A percentile compares a stretch with the other conserved stretches of the same genome.
phyloP scores from a whole-genome alignment of 2,329 filamentous ascomycete species.

The Penicillium sp. region DNA sequence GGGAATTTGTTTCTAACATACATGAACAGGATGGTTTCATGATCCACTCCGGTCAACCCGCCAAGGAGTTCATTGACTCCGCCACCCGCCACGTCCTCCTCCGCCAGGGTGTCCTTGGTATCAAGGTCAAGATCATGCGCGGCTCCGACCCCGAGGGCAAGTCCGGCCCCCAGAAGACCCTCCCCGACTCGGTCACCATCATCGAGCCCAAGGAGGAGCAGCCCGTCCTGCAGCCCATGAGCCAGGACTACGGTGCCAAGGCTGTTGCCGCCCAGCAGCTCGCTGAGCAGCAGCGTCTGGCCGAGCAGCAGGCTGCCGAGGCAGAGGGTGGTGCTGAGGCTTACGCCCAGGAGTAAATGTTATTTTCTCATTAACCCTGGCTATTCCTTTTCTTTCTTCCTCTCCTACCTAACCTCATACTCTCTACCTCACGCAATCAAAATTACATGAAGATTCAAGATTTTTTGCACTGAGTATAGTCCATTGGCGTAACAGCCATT shows the following conservation, averaged over 20 bases:
- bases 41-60: conserved; percentile 99
- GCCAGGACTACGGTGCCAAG: conserved; percentile 99
- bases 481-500: background rate
- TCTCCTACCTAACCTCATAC: conserved; percentile 35
- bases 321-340: conserved; percentile 46
- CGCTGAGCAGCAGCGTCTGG: conserved; percentile 57
- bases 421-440: conserved; percentile 40
- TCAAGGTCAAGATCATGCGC: conserved; percentile 99
- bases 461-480: background rate
- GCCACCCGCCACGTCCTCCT: conserved; percentile 99
- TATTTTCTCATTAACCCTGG: conserved; percentile 31
- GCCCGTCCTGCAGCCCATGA: conserved; percentile 89
- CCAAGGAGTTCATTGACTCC: conserved; percentile 98
- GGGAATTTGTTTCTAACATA: conserved; percentile 8
- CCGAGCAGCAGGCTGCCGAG: conserved; percentile 58
- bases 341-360: conserved; percentile 49
- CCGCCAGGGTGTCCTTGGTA: conserved; percentile 98
- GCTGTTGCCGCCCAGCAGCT: conserved; percentile 62
- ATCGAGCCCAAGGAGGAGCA: conserved; percentile 99
- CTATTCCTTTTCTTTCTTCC: conserved; percentile 28
- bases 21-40: conserved; percentile 84
- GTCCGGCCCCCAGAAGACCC: conserved; percentile 93
- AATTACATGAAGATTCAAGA: conserved; percentile 35
- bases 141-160: conserved; percentile 99
- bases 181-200: conserved; percentile 98